Percentiles rank a stretch among this genome's conserved stretches.
These are phyloP conservation scores for Backusella westeae DNA, from an alignment of 192 early-diverging fungal genomes.

Conservation along the genomic window DNA sequence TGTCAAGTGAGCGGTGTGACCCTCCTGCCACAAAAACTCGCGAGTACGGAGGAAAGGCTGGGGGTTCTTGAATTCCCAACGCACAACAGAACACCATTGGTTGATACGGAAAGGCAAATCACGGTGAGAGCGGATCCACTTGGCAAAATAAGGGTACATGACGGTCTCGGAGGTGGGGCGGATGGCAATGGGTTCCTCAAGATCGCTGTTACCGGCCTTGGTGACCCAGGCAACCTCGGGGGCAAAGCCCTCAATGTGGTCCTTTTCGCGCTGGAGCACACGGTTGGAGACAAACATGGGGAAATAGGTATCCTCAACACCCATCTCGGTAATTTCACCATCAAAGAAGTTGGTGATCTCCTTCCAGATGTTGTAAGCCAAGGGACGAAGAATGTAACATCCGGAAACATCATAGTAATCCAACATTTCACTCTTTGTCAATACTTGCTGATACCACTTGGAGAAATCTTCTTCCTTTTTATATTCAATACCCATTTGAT, in stretches of 20 bases:
- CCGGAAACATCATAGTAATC: constrained; percentile 98
- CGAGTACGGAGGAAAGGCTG: constrained; percentile 98
- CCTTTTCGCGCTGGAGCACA: constrained; percentile 94
- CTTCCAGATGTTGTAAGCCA: constrained; percentile 96
- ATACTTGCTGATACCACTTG: constrained; percentile 89
- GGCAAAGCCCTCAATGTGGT: constrained; percentile 99
- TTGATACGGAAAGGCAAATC: constrained; percentile 96
- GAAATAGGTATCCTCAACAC: constrained; percentile 98
- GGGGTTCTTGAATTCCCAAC: constrained; percentile 99
- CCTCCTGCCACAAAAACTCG: constrained; percentile 99
- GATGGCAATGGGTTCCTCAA: constrained; percentile 97
- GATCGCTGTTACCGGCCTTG: constrained; percentile 85
- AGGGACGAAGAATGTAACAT: constrained; percentile 98
- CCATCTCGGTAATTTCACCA: constrained; percentile 82
- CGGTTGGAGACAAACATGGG: constrained; percentile 96
- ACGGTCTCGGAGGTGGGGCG: constrained; percentile 99
- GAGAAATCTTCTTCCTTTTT: constrained; percentile 92
- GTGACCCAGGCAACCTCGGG: constrained; percentile 99
- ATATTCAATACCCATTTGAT: constrained; percentile 82
- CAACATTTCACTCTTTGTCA: constrained; percentile 94
- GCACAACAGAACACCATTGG: constrained; percentile 99
- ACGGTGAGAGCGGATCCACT: constrained; percentile 97
- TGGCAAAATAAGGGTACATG: constrained; percentile 99
- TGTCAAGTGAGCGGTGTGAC: constrained; percentile 94
- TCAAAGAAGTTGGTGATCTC: constrained; percentile 95